A percentile compares a stretch with the other conserved stretches of the same genome.
Conservation (phyloP, 805 yeast genomes). For the Candida hungchunana region DNA sequence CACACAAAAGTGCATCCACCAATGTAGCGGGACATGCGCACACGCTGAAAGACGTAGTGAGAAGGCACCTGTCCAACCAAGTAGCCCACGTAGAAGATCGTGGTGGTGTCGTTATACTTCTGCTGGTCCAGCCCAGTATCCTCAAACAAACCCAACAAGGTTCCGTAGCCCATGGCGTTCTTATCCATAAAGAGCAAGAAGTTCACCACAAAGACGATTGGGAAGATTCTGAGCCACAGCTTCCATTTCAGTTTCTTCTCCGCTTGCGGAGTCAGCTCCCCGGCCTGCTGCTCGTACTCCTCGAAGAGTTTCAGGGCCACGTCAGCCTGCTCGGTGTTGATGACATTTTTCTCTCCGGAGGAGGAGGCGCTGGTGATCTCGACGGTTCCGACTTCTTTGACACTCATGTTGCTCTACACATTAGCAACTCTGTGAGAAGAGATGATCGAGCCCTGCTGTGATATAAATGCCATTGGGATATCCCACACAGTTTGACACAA, state of each 20-base stretch:
- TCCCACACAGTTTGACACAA: no score
- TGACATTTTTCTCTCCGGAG: no score
- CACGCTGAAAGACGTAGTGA: constrained; percentile 8
- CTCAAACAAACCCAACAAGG: constrained; percentile 12
- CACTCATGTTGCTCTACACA: no score
- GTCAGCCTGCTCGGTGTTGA: constrained; percentile 27
- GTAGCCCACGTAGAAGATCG: constrained; percentile 16
- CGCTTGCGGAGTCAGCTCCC: constrained; percentile 15
- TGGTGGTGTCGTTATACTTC: constrained; percentile 6
- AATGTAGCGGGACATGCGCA: constrained; percentile 6
- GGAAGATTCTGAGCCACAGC: constrained; percentile 23
- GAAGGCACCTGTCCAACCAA: constrained; percentile 13
- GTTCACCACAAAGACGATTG: constrained; percentile 16
- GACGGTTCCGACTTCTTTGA: no score
- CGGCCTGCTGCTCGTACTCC: constrained; percentile 13
- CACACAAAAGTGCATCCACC: constrained; percentile 8
- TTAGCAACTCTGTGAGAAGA: no score
- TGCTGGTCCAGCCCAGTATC: constrained; percentile 11
- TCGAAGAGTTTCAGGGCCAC: constrained; percentile 11
- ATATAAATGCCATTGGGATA: no score
- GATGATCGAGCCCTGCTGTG: no score
- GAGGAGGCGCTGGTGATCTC: no score
- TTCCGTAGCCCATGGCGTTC: constrained; percentile 15
- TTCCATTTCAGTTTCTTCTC: constrained; percentile 11
- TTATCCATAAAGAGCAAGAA: constrained; percentile 18